Evolutionary conservation across 768 basidiomycete genomes (phyloP).

Genomic region (Lyophyllum semitale): DNA sequence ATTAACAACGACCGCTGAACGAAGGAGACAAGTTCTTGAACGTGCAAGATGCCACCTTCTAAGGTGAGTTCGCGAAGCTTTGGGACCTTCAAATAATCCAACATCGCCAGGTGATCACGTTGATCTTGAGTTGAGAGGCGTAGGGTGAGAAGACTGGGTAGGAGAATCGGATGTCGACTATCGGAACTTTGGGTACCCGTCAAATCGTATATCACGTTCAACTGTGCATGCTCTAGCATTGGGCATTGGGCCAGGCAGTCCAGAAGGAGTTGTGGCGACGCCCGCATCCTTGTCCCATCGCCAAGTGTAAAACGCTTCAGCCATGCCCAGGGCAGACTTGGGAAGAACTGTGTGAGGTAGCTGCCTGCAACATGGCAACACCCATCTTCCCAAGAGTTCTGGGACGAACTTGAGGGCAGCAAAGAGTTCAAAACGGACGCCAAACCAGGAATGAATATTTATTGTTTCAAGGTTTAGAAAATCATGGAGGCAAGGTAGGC

Average conservation of each 20-base stretch:
- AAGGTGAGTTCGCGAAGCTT: constrained; percentile 6
- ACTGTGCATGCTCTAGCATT: constrained; percentile 1
- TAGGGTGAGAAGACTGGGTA: constrained; percentile 8
- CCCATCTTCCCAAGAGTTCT: constrained; percentile 9
- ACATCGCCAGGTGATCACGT: neutral
- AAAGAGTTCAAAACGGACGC: neutral
- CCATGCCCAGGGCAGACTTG: neutral
- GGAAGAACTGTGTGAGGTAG: neutral
- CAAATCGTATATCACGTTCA: neutral
- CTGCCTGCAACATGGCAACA: neutral
- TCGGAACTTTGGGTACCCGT: neutral
- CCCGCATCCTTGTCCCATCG: neutral
- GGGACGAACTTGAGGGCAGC: neutral
- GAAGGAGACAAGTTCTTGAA: constrained; percentile 1
- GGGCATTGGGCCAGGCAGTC: constrained; percentile 4
- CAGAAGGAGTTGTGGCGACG: neutral
- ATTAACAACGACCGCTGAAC: neutral
- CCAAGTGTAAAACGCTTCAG: constrained; percentile 10
- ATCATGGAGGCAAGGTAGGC: neutral
- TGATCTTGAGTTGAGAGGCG: neutral
- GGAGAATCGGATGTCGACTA: constrained; percentile 2
- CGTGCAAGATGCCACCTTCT: neutral
- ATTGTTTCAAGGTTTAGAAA: constrained; percentile 3
- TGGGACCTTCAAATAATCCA: constrained; percentile 3
- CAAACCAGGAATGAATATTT: neutral